Evolutionary conservation across 2,329 filamentous ascomycete genomes (phyloP), one percentile per base, ranked within the genome.

Genomic region (Claviceps maximensis): DNA sequence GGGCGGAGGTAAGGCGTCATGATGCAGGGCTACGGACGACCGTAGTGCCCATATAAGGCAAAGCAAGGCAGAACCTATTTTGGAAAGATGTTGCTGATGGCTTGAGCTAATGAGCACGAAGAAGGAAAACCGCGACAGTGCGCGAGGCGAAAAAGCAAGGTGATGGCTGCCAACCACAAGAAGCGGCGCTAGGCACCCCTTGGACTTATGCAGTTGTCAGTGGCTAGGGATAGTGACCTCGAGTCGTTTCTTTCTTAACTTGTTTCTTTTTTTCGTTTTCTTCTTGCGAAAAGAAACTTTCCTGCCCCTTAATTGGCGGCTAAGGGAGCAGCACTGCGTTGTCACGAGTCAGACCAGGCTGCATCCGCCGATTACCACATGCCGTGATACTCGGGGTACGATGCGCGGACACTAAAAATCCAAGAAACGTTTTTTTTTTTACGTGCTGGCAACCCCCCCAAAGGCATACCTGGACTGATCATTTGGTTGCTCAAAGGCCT

Each of bases 111-210:
- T 29, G 51, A 25, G n/a, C 36, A 15, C 25, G 25, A 55, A 55
- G 19, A 54, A 52, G 52, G 45, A 54, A 53, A 54, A 51, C 45
- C 42, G 27, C 50, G 47, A 52, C 45, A 49, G 31, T 53, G 51
- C 51, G 48, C 47, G 19, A 51, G 38, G 7, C 27, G 23, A 49
- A 52, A 56, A 56, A 56, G 54, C 47, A 56, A 56, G 52, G 41
- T 49, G 38, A 36, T 47, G 48, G 45, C 45, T 47, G 21, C 31
- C n/a, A 17, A 33, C 45, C 48, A 53, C 36, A 45, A 41, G 29
- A 46, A 36, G 49, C 36, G 36, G 27, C 53, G 49, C 36, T 44
- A 51, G 41, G 27, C 45, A 29, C 31, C 10, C 45, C 42, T 27
- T 49, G 36, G 44, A 17, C 29, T 47, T 33, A 41, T 33, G 45